Conservation (phyloP, 2,329 filamentous ascomycete species). For the Stromatinia cepivora region DNA sequence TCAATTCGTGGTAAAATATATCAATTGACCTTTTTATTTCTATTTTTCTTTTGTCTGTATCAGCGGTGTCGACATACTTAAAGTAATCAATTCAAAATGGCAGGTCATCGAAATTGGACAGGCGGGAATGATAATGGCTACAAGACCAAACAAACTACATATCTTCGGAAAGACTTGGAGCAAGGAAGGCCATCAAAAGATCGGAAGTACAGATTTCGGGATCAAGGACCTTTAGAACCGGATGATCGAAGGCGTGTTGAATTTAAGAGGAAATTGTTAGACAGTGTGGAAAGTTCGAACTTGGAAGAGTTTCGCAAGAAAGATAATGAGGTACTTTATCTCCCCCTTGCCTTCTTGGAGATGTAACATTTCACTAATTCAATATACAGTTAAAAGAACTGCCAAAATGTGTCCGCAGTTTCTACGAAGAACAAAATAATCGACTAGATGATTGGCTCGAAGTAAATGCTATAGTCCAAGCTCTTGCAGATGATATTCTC, state of each 20-base stretch:
- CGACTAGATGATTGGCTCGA: slow-evolving; percentile 58
- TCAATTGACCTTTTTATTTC: background rate
- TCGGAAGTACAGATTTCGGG: slow-evolving; percentile 32
- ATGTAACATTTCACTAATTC: background rate
- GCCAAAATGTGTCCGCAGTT: slow-evolving; percentile 53
- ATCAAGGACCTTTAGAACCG: slow-evolving; percentile 28
- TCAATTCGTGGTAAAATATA: background rate
- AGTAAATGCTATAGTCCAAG: slow-evolving; percentile 57
- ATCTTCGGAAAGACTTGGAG: slow-evolving; percentile 20
- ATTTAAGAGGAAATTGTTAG: slow-evolving; percentile 32
- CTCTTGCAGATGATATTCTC: slow-evolving; percentile 58
- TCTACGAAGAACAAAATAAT: slow-evolving; percentile 56
- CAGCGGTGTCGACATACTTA: background rate
- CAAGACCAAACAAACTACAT: slow-evolving; percentile 6
- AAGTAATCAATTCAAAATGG: slow-evolving; percentile 10
- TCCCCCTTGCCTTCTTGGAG: background rate
- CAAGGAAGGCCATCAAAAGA: slow-evolving; percentile 27
- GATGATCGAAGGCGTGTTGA: slow-evolving; percentile 33
- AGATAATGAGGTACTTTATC: slow-evolving; percentile 29
- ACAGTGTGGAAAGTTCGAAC: slow-evolving; percentile 26
- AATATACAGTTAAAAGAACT: slow-evolving; percentile 49
- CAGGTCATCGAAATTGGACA: slow-evolving; percentile 6
- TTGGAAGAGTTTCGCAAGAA: slow-evolving; percentile 31
- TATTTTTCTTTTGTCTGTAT: background rate
- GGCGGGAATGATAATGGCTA: background rate